Conservation (phyloP, 2,329 filamentous ascomycete genomes). For the Alternaria incomplexa region DNA sequence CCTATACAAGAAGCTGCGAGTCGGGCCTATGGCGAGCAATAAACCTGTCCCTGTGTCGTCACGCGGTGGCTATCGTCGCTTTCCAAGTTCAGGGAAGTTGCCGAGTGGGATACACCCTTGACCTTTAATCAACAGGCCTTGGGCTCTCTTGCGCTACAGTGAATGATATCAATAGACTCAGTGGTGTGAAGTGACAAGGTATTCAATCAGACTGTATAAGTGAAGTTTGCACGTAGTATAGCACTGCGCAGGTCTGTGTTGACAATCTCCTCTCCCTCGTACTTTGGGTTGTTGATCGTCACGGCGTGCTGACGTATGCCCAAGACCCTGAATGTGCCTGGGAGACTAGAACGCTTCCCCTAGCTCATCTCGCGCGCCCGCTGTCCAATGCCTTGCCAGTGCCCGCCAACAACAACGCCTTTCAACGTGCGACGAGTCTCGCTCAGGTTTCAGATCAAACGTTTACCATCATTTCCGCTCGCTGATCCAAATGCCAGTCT, state of each 20-base stretch:
- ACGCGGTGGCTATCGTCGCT: constrained; percentile 15
- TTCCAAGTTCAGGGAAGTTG: constrained; percentile 7
- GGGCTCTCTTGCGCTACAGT: not conserved
- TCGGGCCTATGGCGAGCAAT: constrained; percentile 9
- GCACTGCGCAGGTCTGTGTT: not conserved
- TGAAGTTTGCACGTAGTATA: not conserved
- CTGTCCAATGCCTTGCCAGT: not conserved
- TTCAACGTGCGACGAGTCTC: not conserved
- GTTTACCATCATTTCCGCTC: not conserved
- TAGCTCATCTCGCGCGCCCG: not conserved
- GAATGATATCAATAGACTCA: not conserved
- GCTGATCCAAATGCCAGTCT: not conserved
- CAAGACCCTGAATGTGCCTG: constrained; percentile 4
- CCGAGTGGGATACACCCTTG: constrained; percentile 21
- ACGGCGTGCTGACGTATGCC: constrained; percentile 17
- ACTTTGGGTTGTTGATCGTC: constrained; percentile 8
- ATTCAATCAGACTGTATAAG: not conserved
- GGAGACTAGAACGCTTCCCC: not conserved
- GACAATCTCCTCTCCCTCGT: constrained; percentile 1
- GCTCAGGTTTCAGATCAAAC: not conserved
- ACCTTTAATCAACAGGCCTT: not conserved
- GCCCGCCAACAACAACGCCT: not conserved
- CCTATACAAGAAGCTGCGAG: constrained; percentile 7
- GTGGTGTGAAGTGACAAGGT: not conserved
- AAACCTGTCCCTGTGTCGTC: constrained; percentile 11